Conservation (phyloP, 352 stramenopile genomes). For the Peronosclerospora sorghi region DNA sequence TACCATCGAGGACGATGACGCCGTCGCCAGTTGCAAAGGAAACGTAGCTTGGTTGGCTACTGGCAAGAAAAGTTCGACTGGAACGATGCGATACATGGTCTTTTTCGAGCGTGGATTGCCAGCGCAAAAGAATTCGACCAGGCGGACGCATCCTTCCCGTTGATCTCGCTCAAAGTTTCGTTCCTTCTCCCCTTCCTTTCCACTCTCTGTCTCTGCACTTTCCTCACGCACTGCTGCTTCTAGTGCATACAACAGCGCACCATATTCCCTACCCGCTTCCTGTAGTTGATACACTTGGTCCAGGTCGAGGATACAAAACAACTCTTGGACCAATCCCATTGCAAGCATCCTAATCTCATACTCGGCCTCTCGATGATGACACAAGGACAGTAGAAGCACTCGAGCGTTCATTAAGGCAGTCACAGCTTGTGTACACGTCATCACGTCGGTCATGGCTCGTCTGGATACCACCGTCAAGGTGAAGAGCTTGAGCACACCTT, state of each 20-base stretch:
- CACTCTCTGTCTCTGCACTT: slow-evolving; percentile 9
- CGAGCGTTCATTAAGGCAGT: slow-evolving; percentile 51
- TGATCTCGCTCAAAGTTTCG: slow-evolving; percentile 10
- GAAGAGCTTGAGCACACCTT: slow-evolving; percentile 47
- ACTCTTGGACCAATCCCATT: slow-evolving; percentile 60
- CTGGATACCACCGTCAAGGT: slow-evolving; percentile 50
- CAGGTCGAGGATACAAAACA: slow-evolving; percentile 62
- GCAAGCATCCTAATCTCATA: slow-evolving; percentile 37
- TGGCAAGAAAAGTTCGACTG: slow-evolving; percentile 71
- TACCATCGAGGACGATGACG: slow-evolving; percentile 23
- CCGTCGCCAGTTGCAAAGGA: slow-evolving; percentile 47
- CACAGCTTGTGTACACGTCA: slow-evolving; percentile 54
- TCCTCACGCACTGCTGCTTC: slow-evolving; percentile 26
- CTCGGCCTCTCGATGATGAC: slow-evolving; percentile 22
- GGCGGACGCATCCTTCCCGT: slow-evolving; percentile 43
- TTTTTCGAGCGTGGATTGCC: slow-evolving; percentile 72
- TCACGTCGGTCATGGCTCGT: slow-evolving; percentile 31
- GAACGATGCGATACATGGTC: slow-evolving; percentile 67
- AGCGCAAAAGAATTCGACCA: slow-evolving; percentile 77
- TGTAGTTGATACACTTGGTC: slow-evolving; percentile 72
- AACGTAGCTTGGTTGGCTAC: slow-evolving; percentile 38
- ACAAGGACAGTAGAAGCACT: slow-evolving; percentile 56
- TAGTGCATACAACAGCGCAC: slow-evolving; percentile 61
- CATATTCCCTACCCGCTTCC: slow-evolving; percentile 66
- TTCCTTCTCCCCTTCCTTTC: background rate